These are phyloP conservation scores for Baorangia bicolor DNA, from an alignment of 768 basidiomycete genomes.

Conservation along the genomic window DNA sequence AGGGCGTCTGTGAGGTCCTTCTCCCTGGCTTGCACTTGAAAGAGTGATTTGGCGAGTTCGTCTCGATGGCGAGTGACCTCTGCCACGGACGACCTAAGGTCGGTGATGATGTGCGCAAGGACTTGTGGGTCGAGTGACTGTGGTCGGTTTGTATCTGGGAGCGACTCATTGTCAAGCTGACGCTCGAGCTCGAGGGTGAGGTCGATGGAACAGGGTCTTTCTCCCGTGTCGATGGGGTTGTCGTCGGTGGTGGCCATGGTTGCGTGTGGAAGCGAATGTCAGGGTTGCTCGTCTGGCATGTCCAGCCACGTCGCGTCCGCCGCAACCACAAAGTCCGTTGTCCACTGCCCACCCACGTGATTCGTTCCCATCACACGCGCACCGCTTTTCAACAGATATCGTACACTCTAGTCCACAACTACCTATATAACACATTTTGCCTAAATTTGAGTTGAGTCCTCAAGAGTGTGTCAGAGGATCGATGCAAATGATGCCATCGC, in stretches of 20 bases:
- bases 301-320: constrained; percentile 11
- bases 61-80: constrained; percentile 73
- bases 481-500: constrained; percentile 86
- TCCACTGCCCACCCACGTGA: constrained; percentile 15
- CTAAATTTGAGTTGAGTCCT: constrained; percentile 17
- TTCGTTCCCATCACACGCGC: neutral
- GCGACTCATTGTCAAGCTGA: constrained; percentile 65
- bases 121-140: constrained; percentile 71
- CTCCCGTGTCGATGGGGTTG: constrained; percentile 13
- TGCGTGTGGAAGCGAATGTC: neutral
- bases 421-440: neutral
- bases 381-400: constrained; percentile 2
- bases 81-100: constrained; percentile 63
- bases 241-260: constrained; percentile 34
- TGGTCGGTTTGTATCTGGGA: constrained; percentile 40
- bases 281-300: neutral
- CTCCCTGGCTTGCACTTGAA: constrained; percentile 51
- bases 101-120: constrained; percentile 71
- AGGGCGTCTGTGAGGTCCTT: constrained; percentile 63
- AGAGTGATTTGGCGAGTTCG: constrained; percentile 54
- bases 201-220: constrained; percentile 59
- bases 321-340: neutral
- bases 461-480: constrained; percentile 75
- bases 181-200: constrained; percentile 77
- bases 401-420: constrained; percentile 1